Percentiles rank a stretch among this genome's conserved stretches.
Evolutionary conservation across 345 rosid species (phyloP).

Genomic region (Eucalyptus erythrocorys): DNA sequence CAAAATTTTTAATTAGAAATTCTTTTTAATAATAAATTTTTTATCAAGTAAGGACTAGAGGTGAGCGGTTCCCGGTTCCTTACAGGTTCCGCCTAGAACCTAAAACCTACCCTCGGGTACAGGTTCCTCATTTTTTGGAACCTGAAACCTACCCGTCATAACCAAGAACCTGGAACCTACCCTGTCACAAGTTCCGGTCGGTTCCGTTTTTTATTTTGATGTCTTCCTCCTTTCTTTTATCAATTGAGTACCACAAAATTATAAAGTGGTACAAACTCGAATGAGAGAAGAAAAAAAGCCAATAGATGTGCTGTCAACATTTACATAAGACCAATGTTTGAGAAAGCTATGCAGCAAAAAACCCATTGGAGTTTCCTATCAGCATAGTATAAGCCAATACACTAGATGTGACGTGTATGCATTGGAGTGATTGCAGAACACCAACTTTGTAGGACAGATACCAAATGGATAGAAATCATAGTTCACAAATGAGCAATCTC

Average conservation of each 20-base stretch:
- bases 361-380: background rate
- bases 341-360: background rate
- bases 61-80: too few species aligned
- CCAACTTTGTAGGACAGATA: background rate
- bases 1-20: too few species aligned
- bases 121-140: too few species aligned
- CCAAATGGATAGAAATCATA: background rate
- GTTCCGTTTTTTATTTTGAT: too few species aligned
- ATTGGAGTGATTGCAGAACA: background rate
- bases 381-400: background rate
- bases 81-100: too few species aligned
- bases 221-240: background rate
- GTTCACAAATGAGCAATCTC: background rate
- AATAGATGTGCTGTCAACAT: background rate
- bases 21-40: too few species aligned
- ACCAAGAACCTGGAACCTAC: too few species aligned
- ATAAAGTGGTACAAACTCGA: background rate
- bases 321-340: background rate
- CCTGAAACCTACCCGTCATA: rapidly evolving
- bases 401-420: background rate
- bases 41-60: too few species aligned
- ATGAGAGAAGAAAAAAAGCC: background rate
- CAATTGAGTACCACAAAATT: background rate
- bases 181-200: too few species aligned
- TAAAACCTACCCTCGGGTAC: too few species aligned